Base-by-base conservation (phyloP, 2,329 filamentous ascomycete genomes). In the Clonostachys rhizophaga region DNA sequence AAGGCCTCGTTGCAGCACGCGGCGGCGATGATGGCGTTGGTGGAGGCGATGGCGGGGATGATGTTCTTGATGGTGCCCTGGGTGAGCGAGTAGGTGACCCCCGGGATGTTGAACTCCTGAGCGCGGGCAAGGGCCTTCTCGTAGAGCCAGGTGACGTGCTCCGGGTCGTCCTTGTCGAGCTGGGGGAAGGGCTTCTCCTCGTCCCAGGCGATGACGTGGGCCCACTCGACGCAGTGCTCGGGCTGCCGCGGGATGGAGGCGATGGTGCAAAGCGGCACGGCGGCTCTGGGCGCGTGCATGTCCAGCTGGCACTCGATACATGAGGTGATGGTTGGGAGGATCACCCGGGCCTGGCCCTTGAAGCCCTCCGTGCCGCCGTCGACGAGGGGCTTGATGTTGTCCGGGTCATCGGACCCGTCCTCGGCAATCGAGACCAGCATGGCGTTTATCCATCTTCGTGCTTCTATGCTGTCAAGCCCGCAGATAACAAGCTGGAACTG, bases 1-100 rank as follows among this genome's bases (percentile, higher is more conserved):
- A 97, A 84, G 2, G 91, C 92, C 68, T 99, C 94, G 55, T 96
- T 97, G 68, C 94, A 97, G 68, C 92, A 97, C 45, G 89, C 87
- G 2, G 92, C 94, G 2, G 94, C 94, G 53, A 99, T 88, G 57
- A 99, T 94, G 48, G 94, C 92, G 63, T 99, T 99, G 7, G 94
- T 99, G 2, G 91, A 96, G 16, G 94, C 94, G 59, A 99, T 99
- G 30, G 94, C 95, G 0, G 94, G 94, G 51, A 99, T 99, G 66
- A 99, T 99, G 68, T 99, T 99, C 70, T 99, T 99, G 58, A 99
- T 90, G 3, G 97, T 95, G 48, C 94, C 95, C 64, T 99, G 94
- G 0, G 95, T 96, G 66, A 96, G 84, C 6, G 89, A 86, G 67
- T 99, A 99, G 2, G 94, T 97, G 49, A 99, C 89, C 9, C 94